Base-by-base conservation (phyloP, 148 eudicot species). In the Spergularia bocconei region DNA sequence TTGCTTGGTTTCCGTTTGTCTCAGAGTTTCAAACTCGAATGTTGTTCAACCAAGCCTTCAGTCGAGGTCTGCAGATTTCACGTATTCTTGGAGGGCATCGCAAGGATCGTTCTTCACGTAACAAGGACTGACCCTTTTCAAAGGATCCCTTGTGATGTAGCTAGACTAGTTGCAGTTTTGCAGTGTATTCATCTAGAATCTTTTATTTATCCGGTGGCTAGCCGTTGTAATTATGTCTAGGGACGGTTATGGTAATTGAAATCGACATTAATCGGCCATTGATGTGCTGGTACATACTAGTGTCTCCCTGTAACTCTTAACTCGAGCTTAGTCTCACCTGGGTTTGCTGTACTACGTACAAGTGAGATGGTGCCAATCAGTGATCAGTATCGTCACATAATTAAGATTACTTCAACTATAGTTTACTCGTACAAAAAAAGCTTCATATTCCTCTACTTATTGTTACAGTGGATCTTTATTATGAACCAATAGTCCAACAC, bases 31-130 rank as follows among this genome's bases (percentile, higher is more conserved):
- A 91, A 65, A 91, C 96, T 15, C 83, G 96, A 11, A 87, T 91
- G 96, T 67, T 91, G 48, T 91, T 91, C 85, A 91, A 91, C 85
- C 96, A 91, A 74, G 96, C 96, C 11, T 91, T 91, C 83, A 91
- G 96, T 73, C 86, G 96, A 87, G 96, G 96, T 73, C 84, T 91
- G 19, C 96, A 91, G 78, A 91, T 91, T 54, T 89, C 91, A 0
- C 93, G 96, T 71, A 89, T 91, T 80, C 93, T 91, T 47, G 96
- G 96, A 41, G 96, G 96, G 25, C 96, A 91, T 56, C 84, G 89
- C 25, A 88, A 89, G 76, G 96, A 91, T 70, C 89, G 91, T 1
- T 70, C 95, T 12, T 80, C 92, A 23, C 86, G 89, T 21, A 83
- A 86, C 87, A 91, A 91, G 74, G 92, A 91, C 75, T 85, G 75